Evolutionary conservation across 495 filamentous ascomycete genomes (phyloP).

Genomic region (Penicillium tannophilum): DNA sequence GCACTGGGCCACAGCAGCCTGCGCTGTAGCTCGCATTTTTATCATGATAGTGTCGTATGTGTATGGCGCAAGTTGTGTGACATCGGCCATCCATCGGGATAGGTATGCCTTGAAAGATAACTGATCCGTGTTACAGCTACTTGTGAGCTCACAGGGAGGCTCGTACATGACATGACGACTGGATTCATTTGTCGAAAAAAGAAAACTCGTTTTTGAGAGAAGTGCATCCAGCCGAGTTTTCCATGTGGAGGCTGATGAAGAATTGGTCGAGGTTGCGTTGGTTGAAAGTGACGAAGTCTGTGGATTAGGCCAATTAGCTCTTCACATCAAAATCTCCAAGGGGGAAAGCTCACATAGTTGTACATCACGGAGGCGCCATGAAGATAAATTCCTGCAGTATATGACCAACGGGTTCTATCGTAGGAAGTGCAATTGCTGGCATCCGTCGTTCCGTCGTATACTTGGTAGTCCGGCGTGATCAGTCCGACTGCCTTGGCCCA

Average conservation of each 20-base stretch:
- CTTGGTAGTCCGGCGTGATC: conserved; percentile 55
- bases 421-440: conserved; percentile 34
- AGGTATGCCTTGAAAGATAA: conserved; percentile 50
- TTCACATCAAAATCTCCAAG: not conserved
- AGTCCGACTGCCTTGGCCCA: conserved; percentile 65
- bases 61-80: conserved; percentile 40
- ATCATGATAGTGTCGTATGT: conserved; percentile 29
- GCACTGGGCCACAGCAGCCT: conserved; percentile 41
- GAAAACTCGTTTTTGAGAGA: conserved; percentile 53
- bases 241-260: conserved; percentile 43
- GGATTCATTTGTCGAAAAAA: conserved; percentile 51
- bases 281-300: conserved; percentile 28
- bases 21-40: conserved; percentile 34
- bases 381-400: conserved; percentile 19
- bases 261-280: conserved; percentile 46
- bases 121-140: conserved; percentile 44
- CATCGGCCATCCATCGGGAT: conserved; percentile 43
- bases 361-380: conserved; percentile 25
- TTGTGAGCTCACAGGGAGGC: conserved; percentile 34
- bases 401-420: conserved; percentile 18
- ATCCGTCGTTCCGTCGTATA: conserved; percentile 63
- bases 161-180: conserved; percentile 46
- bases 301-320: not conserved
- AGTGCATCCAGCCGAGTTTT: conserved; percentile 52
- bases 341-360: conserved; percentile 17